Conservation (phyloP, 371 early-diverging fungal species). For the Mortierella sp. region DNA sequence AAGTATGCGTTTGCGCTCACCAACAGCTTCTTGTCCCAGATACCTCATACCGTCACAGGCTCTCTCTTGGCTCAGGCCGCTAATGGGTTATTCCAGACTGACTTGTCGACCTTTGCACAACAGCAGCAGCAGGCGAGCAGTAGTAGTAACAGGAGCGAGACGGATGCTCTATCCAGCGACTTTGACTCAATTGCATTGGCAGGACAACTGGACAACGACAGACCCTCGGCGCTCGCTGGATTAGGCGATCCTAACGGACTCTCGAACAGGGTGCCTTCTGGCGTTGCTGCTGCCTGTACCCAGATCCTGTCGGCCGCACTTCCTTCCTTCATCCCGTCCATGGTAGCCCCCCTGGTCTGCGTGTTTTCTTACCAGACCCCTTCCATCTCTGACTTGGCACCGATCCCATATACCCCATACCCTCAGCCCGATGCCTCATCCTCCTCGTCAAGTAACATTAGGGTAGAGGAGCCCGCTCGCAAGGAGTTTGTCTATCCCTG, state of each 20-base stretch:
- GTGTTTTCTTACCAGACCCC: constrained; percentile 35
- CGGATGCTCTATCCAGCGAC: constrained; percentile 10
- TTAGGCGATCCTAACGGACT: constrained; percentile 25
- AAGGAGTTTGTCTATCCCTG: constrained; percentile 23
- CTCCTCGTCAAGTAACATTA: not conserved
- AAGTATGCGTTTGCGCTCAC: constrained; percentile 49
- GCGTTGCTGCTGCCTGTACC: constrained; percentile 22
- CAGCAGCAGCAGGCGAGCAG: not conserved
- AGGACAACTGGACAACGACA: not conserved
- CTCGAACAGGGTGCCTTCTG: constrained; percentile 11
- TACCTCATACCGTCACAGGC: constrained; percentile 15
- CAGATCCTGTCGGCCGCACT: constrained; percentile 30
- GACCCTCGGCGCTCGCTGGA: constrained; percentile 18
- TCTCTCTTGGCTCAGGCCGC: constrained; percentile 1
- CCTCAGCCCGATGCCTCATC: not conserved
- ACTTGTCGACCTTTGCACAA: not conserved
- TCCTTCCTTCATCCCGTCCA: constrained; percentile 41
- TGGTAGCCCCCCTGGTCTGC: constrained; percentile 42
- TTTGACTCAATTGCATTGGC: constrained; percentile 13
- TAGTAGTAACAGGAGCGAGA: not conserved
- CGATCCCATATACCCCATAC: not conserved
- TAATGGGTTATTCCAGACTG: constrained; percentile 6
- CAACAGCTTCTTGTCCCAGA: constrained; percentile 36
- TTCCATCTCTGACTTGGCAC: not conserved
- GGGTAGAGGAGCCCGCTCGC: not conserved